Conservation (phyloP, 495 filamentous ascomycete species). For the Xylaria castorea region DNA sequence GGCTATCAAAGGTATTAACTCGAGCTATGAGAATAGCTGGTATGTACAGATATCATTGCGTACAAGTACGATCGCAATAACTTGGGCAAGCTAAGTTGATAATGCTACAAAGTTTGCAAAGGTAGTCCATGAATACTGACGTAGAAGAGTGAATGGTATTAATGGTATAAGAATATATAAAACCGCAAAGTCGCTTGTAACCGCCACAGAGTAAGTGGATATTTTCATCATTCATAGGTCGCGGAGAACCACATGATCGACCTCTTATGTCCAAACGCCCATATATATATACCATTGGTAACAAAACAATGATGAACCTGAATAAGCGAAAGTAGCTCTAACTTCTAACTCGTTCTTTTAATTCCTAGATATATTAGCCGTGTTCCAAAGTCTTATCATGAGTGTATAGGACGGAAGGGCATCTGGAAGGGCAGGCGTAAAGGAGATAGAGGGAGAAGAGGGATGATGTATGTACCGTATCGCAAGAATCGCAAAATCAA, state of each 20-base stretch:
- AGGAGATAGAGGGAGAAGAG: background rate
- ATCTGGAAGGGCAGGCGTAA: background rate
- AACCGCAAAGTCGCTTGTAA: background rate
- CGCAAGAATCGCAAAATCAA: background rate
- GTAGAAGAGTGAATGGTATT: background rate
- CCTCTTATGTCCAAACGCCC: conserved; percentile 10
- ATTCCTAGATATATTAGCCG: conserved; percentile 14
- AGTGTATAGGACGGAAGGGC: background rate
- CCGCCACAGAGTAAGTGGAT: background rate
- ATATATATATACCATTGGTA: background rate
- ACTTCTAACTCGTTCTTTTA: conserved; percentile 17
- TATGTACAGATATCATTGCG: background rate
- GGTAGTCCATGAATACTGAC: background rate
- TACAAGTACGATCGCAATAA: background rate
- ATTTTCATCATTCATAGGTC: background rate
- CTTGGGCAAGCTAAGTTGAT: background rate
- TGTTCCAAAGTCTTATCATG: background rate
- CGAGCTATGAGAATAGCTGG: background rate
- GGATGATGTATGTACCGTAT: conserved; percentile 8
- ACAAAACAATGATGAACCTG: background rate
- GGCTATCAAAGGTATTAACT: too few species aligned
- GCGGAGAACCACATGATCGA: background rate
- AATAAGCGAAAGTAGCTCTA: background rate
- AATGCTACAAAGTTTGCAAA: background rate
- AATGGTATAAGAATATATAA: background rate